Evolutionary conservation across 108 stramenopile genomes (phyloP).

Genomic region (Nitzschia palea): DNA sequence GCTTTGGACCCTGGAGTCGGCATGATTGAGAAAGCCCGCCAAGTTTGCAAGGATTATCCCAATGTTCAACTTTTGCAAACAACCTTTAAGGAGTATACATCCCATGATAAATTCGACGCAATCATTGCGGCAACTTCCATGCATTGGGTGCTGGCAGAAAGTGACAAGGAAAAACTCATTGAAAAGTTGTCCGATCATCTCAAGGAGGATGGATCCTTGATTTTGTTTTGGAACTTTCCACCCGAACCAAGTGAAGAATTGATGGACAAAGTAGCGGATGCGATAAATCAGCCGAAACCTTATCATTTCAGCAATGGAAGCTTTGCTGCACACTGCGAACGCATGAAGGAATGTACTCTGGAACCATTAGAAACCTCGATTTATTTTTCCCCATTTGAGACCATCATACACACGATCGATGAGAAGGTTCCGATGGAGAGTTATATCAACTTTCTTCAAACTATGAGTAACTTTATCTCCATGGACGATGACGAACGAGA

Average conservation of each 20-base stretch:
- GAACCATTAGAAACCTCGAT: not conserved
- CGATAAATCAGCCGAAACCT: not conserved
- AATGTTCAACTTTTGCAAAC: not conserved
- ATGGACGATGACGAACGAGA: not conserved
- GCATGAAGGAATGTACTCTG: not conserved
- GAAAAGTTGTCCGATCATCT: not conserved
- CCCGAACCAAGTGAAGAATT: not conserved
- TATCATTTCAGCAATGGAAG: not conserved
- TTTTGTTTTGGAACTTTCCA: slow-evolving; percentile 21
- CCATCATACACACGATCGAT: not conserved
- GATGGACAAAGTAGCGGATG: slow-evolving; percentile 4
- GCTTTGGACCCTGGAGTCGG: slow-evolving; percentile 4
- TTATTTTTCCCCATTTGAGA: not conserved
- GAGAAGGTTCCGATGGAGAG: not conserved
- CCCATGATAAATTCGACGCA: slow-evolving; percentile 1
- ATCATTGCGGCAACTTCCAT: slow-evolving; percentile 9
- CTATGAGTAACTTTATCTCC: not conserved
- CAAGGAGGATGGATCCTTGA: not conserved
- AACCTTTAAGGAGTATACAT: not conserved
- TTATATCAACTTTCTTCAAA: slow-evolving; percentile 1
- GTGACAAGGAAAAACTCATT: not conserved
- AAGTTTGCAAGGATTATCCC: not conserved
- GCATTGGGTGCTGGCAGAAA: slow-evolving; percentile 7
- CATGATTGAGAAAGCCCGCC: not conserved
- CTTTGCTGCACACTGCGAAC: not conserved